Evolutionary conservation across 2,329 filamentous ascomycete species (phyloP).

Genomic region (Thielaviopsis ethacetica): DNA sequence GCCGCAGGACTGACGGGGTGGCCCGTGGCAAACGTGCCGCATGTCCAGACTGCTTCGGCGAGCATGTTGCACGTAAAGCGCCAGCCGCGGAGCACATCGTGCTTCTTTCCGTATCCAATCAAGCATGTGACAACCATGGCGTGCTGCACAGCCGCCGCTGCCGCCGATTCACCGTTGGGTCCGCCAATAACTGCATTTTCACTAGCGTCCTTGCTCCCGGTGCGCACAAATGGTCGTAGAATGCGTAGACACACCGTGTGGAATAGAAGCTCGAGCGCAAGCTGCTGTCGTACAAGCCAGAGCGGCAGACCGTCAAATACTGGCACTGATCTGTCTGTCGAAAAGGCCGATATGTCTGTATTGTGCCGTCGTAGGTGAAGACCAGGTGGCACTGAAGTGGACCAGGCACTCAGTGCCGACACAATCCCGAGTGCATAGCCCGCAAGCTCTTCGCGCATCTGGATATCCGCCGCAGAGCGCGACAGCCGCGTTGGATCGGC

Average conservation of each 20-base stretch:
- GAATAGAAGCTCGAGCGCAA: conserved; percentile 4
- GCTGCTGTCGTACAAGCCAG: conserved; percentile 2
- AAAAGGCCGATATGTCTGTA: neutral
- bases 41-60: neutral
- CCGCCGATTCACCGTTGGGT: neutral
- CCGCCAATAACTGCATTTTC: neutral
- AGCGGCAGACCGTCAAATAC: neutral
- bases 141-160: neutral
- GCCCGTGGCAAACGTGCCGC: neutral
- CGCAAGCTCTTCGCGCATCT: neutral
- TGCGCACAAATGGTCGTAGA: conserved; percentile 2
- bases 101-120: neutral
- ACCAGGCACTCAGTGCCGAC: neutral
- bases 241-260: conserved; percentile 1
- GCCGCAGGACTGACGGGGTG: neutral
- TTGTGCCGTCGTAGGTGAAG: neutral
- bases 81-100: neutral
- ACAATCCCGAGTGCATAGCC: neutral
- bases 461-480: neutral
- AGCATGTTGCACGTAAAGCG: neutral
- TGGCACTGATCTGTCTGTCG: neutral
- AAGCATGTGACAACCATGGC: neutral
- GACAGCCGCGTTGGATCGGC: neutral
- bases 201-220: neutral
- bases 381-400: neutral